phyloP scores from a whole-genome alignment of 176 grass and related monocot genomes.

The Eleusine indica region DNA sequence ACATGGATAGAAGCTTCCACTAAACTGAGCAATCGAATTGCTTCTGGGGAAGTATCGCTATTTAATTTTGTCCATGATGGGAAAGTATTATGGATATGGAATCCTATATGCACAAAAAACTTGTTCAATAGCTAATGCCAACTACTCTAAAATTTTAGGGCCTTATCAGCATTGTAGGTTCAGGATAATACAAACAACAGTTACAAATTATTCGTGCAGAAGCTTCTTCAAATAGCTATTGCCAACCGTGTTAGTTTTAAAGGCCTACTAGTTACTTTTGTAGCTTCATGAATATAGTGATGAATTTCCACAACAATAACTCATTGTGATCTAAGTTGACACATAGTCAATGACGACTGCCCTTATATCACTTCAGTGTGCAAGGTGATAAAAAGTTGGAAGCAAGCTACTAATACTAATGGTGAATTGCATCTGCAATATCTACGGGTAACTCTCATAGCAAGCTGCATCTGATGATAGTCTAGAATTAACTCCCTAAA shows the following conservation, averaged over 20 bases:
- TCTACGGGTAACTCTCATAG: too few relatives aligned
- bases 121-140: slow-evolving; percentile 24
- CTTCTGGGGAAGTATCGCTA: background rate
- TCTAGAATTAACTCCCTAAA: too few relatives aligned
- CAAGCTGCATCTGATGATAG: too few relatives aligned
- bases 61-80: too few relatives aligned
- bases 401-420: background rate
- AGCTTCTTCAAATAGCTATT: slow-evolving; percentile 6
- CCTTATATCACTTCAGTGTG: background rate
- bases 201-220: background rate
- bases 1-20: background rate
- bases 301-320: background rate
- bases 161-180: background rate
- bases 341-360: background rate
- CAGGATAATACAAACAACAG: slow-evolving; percentile 26
- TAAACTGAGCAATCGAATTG: background rate
- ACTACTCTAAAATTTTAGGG: background rate
- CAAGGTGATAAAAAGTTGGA: background rate
- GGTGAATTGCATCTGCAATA: background rate
- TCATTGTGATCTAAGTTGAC: background rate
- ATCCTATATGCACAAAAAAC: background rate
- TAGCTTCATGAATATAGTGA: background rate
- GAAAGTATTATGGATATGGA: background rate
- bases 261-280: background rate
- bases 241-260: too few relatives aligned